Evolutionary conservation across 1,284 basidiomycete species (phyloP).

Genomic region (Taiwanofungus camphoratus): DNA sequence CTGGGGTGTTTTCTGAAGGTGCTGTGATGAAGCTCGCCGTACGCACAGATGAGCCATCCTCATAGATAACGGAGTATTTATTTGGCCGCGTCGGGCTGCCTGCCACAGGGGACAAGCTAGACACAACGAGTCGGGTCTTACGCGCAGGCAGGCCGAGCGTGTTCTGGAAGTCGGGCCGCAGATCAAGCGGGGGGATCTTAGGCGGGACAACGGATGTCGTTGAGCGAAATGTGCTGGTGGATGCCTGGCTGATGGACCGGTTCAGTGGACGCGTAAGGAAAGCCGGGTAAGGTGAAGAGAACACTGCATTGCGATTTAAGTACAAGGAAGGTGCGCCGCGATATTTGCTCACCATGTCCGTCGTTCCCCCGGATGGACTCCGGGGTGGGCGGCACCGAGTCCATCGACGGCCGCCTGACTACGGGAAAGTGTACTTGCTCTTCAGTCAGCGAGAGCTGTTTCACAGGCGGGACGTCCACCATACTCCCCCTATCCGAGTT

Average conservation of each 20-base stretch:
- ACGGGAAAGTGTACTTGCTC: conserved; percentile 22
- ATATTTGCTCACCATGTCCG: conserved; percentile 14
- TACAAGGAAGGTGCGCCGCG: conserved; percentile 1
- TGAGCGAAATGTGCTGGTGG: conserved; percentile 50
- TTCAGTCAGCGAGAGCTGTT: conserved; percentile 25
- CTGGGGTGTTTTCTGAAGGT: conserved; percentile 25
- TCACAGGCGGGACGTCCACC: conserved; percentile 7
- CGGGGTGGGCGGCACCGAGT: conserved; percentile 27
- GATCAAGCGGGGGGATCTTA: conserved; percentile 49
- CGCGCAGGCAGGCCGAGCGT: conserved; percentile 30
- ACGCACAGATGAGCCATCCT: conserved; percentile 35
- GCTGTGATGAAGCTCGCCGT: conserved; percentile 61
- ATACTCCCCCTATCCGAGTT: conserved; percentile 17
- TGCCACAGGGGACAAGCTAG: conserved; percentile 23
- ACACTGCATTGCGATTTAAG: not conserved
- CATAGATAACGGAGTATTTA: conserved; percentile 33
- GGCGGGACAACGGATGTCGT: conserved; percentile 35
- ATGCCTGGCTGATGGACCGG: conserved; percentile 50
- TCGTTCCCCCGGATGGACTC: conserved; percentile 23
- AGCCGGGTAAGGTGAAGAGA: conserved; percentile 22
- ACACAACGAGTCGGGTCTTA: conserved; percentile 27
- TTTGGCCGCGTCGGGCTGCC: conserved; percentile 17
- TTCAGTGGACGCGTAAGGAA: conserved; percentile 54
- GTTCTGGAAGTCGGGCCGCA: conserved; percentile 48
- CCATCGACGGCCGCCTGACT: conserved; percentile 19